Percentiles rank a stretch among this genome's conserved stretches.
Evolutionary conservation across 208 protist genomes (phyloP).

Genomic region (Trichomonas gallinae): DNA sequence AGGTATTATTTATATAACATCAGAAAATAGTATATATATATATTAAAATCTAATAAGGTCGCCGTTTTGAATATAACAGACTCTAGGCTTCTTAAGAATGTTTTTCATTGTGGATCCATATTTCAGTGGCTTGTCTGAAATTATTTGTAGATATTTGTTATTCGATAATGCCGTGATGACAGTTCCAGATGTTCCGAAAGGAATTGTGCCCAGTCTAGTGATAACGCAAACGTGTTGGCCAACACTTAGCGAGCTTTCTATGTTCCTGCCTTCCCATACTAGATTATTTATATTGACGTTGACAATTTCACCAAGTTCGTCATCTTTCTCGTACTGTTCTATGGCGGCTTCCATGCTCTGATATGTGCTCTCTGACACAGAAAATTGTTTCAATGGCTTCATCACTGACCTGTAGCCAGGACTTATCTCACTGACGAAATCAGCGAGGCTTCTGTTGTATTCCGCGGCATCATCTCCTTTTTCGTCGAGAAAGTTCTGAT

Average conservation of each 20-base stretch:
- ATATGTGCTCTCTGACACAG: background rate
- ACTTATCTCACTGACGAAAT: background rate
- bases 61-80: background rate
- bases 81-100: background rate
- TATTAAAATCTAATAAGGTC: too few species aligned
- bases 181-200: background rate
- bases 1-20: too few species aligned
- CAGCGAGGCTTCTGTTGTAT: background rate
- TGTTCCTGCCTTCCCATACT: background rate
- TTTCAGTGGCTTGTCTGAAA: background rate
- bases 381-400: background rate
- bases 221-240: background rate
- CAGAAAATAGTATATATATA: too few species aligned
- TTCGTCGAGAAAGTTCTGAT: background rate
- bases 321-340: background rate
- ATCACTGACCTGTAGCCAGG: background rate
- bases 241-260: background rate
- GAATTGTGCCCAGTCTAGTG: background rate
- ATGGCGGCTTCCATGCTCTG: background rate
- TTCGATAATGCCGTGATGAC: background rate
- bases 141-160: background rate
- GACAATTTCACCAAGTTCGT: too few species aligned
- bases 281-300: background rate
- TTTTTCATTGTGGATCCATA: background rate
- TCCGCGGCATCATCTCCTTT: background rate